These are phyloP conservation scores for Lathyrus tuberosus DNA, from an alignment of 306 rosid species.

Conservation along the genomic window DNA sequence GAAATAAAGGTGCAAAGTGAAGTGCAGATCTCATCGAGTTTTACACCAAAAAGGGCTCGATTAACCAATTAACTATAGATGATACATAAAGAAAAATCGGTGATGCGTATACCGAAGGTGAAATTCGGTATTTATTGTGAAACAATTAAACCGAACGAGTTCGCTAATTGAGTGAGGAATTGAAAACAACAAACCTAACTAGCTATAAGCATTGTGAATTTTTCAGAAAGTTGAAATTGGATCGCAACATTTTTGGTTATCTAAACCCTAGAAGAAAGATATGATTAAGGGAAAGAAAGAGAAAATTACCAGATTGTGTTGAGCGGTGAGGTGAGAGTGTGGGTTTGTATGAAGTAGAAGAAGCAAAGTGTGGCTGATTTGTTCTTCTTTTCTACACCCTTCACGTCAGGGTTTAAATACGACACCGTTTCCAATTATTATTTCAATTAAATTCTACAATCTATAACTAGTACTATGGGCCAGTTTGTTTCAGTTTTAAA, in stretches of 20 bases:
- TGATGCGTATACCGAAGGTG: neutral
- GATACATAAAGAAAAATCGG: neutral
- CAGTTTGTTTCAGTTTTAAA: too few relatives aligned
- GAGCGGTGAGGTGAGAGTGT: neutral
- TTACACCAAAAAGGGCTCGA: neutral
- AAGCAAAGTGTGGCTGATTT: neutral
- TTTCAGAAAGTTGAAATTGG: neutral
- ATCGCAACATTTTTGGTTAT: neutral
- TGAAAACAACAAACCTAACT: neutral
- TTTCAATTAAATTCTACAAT: neutral
- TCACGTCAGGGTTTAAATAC: slow-evolving; percentile 4
- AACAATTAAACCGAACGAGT: neutral
- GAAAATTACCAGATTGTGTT: neutral
- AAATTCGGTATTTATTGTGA: neutral
- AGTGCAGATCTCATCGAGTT: neutral
- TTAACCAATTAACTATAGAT: neutral
- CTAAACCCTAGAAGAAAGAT: neutral
- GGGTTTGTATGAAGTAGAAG: neutral
- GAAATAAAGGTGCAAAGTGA: neutral
- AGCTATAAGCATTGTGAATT: neutral
- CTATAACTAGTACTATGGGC: too few relatives aligned
- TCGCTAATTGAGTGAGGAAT: neutral
- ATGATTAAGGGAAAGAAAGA: neutral
- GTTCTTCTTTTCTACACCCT: neutral
- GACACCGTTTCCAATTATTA: neutral